Conservation (phyloP, 192 early-diverging fungal species). For the Bifiguratus adelaidae region DNA sequence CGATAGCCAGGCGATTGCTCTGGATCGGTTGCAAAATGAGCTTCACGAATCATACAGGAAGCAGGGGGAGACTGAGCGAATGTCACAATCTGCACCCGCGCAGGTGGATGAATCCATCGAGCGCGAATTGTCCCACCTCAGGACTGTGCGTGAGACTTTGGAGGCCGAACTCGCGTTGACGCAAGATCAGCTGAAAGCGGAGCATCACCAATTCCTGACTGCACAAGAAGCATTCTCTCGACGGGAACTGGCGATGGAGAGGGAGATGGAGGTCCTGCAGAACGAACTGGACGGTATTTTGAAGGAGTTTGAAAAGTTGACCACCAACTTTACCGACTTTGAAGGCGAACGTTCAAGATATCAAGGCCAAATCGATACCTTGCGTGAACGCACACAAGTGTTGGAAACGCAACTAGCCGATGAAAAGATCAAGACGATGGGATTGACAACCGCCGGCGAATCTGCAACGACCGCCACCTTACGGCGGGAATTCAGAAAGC, state of each 20-base stretch:
- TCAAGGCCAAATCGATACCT: conserved; percentile 14
- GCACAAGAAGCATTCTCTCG: conserved; percentile 6
- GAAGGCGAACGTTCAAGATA: conserved; percentile 21
- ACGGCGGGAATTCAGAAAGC: conserved; percentile 40
- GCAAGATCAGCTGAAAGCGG: conserved; percentile 3
- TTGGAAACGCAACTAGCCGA: conserved; percentile 24
- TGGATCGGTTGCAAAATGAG: conserved; percentile 15
- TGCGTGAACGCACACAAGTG: conserved; percentile 6
- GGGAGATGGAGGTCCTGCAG: conserved; percentile 15
- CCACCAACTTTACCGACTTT: conserved; percentile 24
- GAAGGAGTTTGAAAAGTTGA: conserved; percentile 30
- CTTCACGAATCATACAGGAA: conserved; percentile 3
- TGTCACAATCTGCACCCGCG: neutral
- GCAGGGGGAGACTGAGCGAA: neutral
- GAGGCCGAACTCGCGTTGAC: conserved; percentile 7
- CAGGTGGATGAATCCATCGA: neutral
- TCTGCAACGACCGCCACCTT: conserved; percentile 30
- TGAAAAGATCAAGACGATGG: conserved; percentile 20
- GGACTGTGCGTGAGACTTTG: conserved; percentile 5
- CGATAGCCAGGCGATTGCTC: conserved; percentile 18
- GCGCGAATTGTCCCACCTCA: conserved; percentile 2
- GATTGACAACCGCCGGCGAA: conserved; percentile 3
- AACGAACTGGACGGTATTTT: conserved; percentile 24
- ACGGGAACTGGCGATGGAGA: conserved; percentile 14
- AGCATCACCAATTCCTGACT: conserved; percentile 1